Conservation (phyloP, 129 eudicot genomes). For the Arctium lappa region DNA sequence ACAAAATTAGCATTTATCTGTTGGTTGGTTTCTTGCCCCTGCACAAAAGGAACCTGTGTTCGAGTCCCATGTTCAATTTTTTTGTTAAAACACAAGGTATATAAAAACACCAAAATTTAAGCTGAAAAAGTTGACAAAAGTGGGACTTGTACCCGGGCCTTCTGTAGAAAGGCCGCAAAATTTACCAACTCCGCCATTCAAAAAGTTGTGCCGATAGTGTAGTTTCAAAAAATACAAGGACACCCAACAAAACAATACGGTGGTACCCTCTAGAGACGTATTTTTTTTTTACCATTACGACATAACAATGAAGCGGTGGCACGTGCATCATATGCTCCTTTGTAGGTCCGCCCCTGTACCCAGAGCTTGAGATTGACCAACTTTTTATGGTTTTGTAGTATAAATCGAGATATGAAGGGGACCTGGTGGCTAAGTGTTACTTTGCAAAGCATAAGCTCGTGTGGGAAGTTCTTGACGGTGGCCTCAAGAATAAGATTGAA, state of each 20-base stretch:
- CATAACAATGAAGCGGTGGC: background rate
- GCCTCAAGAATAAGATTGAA: slow-evolving; percentile 95
- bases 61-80: background rate
- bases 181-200: background rate
- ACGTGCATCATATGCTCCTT: background rate
- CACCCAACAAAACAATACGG: too few species aligned
- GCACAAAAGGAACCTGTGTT: background rate
- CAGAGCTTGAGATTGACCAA: background rate
- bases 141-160: too few species aligned
- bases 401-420: slow-evolving; percentile 94
- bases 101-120: too few species aligned
- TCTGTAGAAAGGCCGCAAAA: too few species aligned
- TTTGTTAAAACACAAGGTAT: background rate
- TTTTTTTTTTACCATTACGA: too few species aligned
- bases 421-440: slow-evolving; percentile 90
- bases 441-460: slow-evolving; percentile 97
- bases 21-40: background rate
- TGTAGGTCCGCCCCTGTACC: background rate
- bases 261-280: too few species aligned
- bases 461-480: slow-evolving; percentile 98
- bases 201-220: background rate
- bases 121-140: background rate
- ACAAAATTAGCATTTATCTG: background rate
- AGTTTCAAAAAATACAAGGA: background rate
- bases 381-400: slow-evolving; percentile 49